phyloP scores from a whole-genome alignment of 2,329 filamentous ascomycete species.

The Fusarium fracticaudum region DNA sequence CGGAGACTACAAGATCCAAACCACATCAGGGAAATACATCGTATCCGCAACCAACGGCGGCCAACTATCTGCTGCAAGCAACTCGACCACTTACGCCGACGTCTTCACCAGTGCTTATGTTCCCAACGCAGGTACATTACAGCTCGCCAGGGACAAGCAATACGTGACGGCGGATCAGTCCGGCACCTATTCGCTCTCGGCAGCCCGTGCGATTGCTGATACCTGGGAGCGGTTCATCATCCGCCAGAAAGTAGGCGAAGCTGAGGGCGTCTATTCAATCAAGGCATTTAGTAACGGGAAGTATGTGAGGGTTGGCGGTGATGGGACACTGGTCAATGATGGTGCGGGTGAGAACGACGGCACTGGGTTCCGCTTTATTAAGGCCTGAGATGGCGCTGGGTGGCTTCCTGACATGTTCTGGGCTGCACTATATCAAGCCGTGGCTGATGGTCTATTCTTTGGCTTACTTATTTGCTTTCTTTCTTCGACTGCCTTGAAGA shows the following conservation, averaged over 20 bases:
- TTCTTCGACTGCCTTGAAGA: neutral
- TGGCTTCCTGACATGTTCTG: neutral
- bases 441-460: accelerated
- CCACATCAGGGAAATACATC: neutral
- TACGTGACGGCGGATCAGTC: neutral
- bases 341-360: neutral
- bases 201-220: neutral
- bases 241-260: neutral
- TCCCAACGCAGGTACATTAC: neutral
- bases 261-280: neutral
- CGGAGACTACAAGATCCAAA: neutral
- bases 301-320: neutral
- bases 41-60: neutral
- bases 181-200: neutral
- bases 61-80: neutral
- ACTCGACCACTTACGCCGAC: neutral
- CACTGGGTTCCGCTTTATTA: neutral
- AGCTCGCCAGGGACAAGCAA: neutral
- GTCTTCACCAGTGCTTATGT: neutral
- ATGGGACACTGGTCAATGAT: neutral
- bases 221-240: neutral
- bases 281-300: neutral
- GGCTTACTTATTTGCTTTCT: accelerated
- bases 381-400: neutral
- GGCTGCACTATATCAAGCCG: accelerated